phyloP scores from a whole-genome alignment of 805 yeast species.

The Cyberlindnera mississippiensis region DNA sequence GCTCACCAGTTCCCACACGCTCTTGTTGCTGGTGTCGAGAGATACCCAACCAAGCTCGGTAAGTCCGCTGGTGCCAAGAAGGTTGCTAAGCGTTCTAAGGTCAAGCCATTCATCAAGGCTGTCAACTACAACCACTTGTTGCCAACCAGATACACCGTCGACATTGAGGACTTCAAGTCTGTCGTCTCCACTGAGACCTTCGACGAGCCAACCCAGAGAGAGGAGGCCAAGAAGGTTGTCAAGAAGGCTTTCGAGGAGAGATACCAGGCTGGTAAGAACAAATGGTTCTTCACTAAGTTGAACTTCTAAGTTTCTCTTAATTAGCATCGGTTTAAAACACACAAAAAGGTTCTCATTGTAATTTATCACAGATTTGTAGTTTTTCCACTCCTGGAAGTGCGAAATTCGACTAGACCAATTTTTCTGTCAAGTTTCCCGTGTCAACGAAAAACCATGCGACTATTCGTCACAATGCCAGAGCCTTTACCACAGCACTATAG shows the following conservation, averaged over 20 bases:
- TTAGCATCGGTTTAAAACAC: slow-evolving; percentile 13
- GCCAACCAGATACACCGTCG: slow-evolving; percentile 99
- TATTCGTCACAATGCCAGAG: no score
- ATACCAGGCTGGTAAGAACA: slow-evolving; percentile 99
- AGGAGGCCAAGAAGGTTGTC: slow-evolving; percentile 98
- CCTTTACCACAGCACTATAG: no score
- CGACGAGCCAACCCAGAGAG: slow-evolving; percentile 96
- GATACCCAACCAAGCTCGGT: slow-evolving; percentile 96
- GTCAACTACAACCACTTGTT: slow-evolving; percentile 99
- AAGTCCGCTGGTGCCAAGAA: slow-evolving; percentile 94
- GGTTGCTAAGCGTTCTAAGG: slow-evolving; percentile 94
- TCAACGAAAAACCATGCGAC: no score
- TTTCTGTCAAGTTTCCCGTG: no score
- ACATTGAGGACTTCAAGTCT: slow-evolving; percentile 92
- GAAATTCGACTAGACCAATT: background rate
- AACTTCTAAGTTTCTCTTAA: slow-evolving; percentile 52
- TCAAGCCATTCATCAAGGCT: slow-evolving; percentile 98
- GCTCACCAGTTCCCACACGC: slow-evolving; percentile 99
- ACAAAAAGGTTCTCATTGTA: background rate
- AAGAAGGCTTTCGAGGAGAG: slow-evolving; percentile 99
- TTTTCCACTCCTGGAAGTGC: background rate
- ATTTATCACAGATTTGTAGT: background rate
- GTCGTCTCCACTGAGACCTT: slow-evolving; percentile 90
- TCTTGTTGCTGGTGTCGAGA: slow-evolving; percentile 98
- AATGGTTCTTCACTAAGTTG: slow-evolving; percentile 99